These are phyloP conservation scores for Debaryomyces fabryi DNA, from an alignment of 1,139 yeast genomes.

Conservation along the genomic window DNA sequence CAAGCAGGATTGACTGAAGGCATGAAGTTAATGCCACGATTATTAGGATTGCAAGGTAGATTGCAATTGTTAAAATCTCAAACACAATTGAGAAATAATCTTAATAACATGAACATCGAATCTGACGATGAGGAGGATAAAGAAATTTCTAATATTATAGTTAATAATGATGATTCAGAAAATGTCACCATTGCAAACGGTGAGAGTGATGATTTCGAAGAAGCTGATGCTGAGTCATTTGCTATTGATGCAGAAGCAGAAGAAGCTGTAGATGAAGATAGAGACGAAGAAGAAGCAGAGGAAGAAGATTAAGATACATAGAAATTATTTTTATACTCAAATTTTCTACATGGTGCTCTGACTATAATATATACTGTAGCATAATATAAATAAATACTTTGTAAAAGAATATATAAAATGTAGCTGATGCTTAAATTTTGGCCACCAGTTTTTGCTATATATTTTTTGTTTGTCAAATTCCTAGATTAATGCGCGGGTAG, in stretches of 20 bases:
- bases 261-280: constrained; percentile 10
- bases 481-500: constrained; percentile 9
- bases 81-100: constrained; percentile 35
- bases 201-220: constrained; percentile 42
- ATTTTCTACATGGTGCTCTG: neutral
- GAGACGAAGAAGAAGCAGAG: constrained; percentile 5
- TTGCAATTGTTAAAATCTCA: constrained; percentile 44
- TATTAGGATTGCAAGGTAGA: constrained; percentile 48
- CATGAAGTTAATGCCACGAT: constrained; percentile 39
- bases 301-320: constrained; percentile 4
- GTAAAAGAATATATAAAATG: neutral
- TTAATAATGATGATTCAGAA: constrained; percentile 19
- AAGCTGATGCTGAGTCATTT: constrained; percentile 21
- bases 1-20: constrained; percentile 32
- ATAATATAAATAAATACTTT: neutral
- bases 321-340: neutral
- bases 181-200: constrained; percentile 41
- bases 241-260: constrained; percentile 17
- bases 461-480: neutral
- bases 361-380: neutral
- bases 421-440: too few species aligned
- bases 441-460: too few species aligned
- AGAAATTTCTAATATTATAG: constrained; percentile 21
- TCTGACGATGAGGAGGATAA: constrained; percentile 28
- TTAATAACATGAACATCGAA: constrained; percentile 21